phyloP scores from a whole-genome alignment of 1,284 basidiomycete species.

The Ganoderma meredithae region DNA sequence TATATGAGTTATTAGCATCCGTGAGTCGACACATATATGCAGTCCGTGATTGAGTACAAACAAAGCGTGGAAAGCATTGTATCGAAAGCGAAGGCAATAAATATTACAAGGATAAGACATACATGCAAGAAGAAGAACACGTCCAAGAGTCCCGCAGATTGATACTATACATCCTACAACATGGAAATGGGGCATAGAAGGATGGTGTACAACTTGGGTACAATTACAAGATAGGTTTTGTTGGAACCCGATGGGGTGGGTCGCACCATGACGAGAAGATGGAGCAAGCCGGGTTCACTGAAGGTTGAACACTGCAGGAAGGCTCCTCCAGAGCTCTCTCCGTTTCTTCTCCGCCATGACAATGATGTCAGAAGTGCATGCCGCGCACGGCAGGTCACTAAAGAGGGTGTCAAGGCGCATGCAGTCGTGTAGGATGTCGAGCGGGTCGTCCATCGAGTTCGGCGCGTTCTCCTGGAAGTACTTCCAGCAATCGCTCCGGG shows the following conservation, averaged over 20 bases:
- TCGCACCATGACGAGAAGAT: neutral
- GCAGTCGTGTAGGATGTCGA: slow-evolving; percentile 44
- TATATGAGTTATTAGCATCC: neutral
- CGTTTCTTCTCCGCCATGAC: slow-evolving; percentile 42
- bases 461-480: slow-evolving; percentile 46
- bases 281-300: slow-evolving; percentile 27
- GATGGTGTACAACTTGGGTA: neutral
- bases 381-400: slow-evolving; percentile 40
- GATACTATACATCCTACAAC: neutral
- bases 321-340: slow-evolving; percentile 42
- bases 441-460: slow-evolving; percentile 44
- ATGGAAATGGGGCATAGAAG: neutral
- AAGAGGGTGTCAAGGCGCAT: slow-evolving; percentile 41
- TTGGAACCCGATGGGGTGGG: neutral
- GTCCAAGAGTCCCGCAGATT: neutral
- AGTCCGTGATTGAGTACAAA: neutral
- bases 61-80: neutral
- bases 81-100: neutral
- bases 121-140: neutral
- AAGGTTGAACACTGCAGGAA: slow-evolving; percentile 42
- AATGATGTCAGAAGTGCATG: slow-evolving; percentile 39
- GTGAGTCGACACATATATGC: neutral
- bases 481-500: slow-evolving; percentile 42
- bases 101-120: neutral
- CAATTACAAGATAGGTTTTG: neutral